These are phyloP conservation scores for Ogataea philodendri DNA, from an alignment of 805 yeast genomes.

Conservation along the genomic window DNA sequence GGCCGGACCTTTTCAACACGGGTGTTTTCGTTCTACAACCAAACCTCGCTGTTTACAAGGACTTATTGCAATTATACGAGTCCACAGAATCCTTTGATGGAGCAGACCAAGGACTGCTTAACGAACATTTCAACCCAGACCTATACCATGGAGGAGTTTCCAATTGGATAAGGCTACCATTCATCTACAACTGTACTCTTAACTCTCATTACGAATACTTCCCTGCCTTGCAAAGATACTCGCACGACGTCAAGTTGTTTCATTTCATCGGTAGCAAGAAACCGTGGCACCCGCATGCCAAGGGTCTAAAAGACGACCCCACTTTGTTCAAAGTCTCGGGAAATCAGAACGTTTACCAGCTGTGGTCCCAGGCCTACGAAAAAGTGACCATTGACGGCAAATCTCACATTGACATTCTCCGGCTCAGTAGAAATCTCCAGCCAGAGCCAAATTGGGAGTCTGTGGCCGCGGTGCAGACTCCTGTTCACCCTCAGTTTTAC, in stretches of 20 bases:
- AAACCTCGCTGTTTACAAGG: constrained; percentile 37
- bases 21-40: constrained; percentile 71
- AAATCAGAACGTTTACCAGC: constrained; percentile 23
- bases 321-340: constrained; percentile 14
- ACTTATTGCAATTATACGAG: constrained; percentile 36
- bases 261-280: constrained; percentile 72
- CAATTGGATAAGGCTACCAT: constrained; percentile 73
- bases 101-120: constrained; percentile 88
- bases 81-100: constrained; percentile 62
- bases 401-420: constrained; percentile 21
- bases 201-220: constrained; percentile 35
- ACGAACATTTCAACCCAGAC: constrained; percentile 57
- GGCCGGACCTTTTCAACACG: constrained; percentile 88
- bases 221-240: constrained; percentile 33
- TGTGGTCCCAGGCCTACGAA: constrained; percentile 34
- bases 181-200: constrained; percentile 77
- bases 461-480: constrained; percentile 1
- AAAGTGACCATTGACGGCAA: constrained; percentile 12
- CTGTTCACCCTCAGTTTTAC: constrained; percentile 18
- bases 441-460: constrained; percentile 16
- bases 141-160: constrained; percentile 20
- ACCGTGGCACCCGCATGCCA: constrained; percentile 29
- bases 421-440: constrained; percentile 24
- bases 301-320: constrained; percentile 10
- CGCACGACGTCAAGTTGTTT: constrained; percentile 44